Percentiles rank a stretch among this genome's conserved stretches.
Evolutionary conservation across 345 rosid species (phyloP).

Genomic region (Kernera saxatilis): DNA sequence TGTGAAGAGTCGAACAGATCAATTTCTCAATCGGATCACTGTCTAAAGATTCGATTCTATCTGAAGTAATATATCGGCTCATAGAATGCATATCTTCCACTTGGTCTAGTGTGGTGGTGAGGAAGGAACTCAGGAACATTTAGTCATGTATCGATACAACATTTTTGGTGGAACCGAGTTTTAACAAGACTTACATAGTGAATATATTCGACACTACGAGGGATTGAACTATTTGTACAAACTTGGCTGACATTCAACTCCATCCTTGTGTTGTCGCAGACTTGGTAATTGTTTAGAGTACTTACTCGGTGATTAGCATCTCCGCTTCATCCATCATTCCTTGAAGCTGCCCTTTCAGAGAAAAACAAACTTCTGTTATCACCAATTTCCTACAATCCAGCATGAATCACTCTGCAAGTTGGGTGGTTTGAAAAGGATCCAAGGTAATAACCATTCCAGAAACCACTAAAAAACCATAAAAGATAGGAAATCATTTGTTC

Average conservation of each 20-base stretch:
- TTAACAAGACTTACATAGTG: slow-evolving; percentile 11
- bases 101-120: not conserved
- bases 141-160: not conserved
- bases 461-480: not conserved
- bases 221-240: slow-evolving; percentile 19
- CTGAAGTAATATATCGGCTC: not conserved
- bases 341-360: slow-evolving; percentile 1
- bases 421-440: not conserved
- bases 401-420: not conserved
- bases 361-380: not conserved
- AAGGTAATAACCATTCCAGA: not conserved
- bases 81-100: not conserved
- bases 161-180: slow-evolving; percentile 11
- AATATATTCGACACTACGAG: not conserved
- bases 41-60: not conserved
- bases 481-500: not conserved
- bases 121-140: not conserved
- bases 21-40: not conserved
- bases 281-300: not conserved
- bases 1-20: not conserved
- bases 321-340: slow-evolving; percentile 23
- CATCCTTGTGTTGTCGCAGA: not conserved
- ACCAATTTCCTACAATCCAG: not conserved
- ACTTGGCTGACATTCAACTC: slow-evolving; percentile 8
- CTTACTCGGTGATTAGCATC: slow-evolving; percentile 28